Percentiles rank a stretch among this genome's conserved stretches.
Evolutionary conservation across 257 asterid species (phyloP).

Genomic region (Linaria vulgaris): DNA sequence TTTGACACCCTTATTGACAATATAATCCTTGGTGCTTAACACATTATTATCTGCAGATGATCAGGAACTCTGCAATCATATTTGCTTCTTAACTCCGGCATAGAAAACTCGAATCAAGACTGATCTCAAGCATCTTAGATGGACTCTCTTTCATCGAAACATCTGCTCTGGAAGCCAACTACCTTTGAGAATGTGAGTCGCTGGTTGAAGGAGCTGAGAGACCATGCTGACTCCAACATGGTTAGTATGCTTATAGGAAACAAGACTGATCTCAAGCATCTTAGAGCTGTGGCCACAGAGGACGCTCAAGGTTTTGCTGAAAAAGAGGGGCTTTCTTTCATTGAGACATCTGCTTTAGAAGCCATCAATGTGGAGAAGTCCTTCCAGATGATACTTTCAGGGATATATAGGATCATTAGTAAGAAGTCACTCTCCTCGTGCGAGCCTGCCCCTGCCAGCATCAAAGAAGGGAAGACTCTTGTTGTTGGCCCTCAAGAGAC

Average conservation of each 20-base stretch:
- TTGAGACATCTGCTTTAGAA: conserved; percentile 89
- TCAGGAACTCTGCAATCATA: no score
- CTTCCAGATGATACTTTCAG: conserved; percentile 80
- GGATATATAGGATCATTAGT: conserved; percentile 77
- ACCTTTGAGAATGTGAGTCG: conserved; percentile 86
- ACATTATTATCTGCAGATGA: no score
- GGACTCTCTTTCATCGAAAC: no score
- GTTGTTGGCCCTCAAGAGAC: conserved; percentile 69
- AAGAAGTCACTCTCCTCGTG: conserved; percentile 77
- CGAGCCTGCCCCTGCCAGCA: conserved; percentile 50
- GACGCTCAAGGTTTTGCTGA: conserved; percentile 92
- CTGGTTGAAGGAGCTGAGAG: conserved; percentile 96
- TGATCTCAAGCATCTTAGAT: no score
- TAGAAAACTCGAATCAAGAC: no score
- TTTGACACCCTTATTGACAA: no score
- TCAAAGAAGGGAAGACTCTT: conserved; percentile 83
- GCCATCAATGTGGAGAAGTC: conserved; percentile 86
- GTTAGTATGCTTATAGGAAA: conserved; percentile 91
- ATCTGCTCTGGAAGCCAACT: no score
- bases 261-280: conserved; percentile 88
- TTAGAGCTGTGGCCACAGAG: conserved; percentile 84
- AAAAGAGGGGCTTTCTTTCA: conserved; percentile 81
- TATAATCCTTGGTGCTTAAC: no score
- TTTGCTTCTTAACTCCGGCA: no score
- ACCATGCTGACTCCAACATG: conserved; percentile 88